phyloP scores from a whole-genome alignment of 805 yeast species.

The Yarrowia alimentaria region DNA sequence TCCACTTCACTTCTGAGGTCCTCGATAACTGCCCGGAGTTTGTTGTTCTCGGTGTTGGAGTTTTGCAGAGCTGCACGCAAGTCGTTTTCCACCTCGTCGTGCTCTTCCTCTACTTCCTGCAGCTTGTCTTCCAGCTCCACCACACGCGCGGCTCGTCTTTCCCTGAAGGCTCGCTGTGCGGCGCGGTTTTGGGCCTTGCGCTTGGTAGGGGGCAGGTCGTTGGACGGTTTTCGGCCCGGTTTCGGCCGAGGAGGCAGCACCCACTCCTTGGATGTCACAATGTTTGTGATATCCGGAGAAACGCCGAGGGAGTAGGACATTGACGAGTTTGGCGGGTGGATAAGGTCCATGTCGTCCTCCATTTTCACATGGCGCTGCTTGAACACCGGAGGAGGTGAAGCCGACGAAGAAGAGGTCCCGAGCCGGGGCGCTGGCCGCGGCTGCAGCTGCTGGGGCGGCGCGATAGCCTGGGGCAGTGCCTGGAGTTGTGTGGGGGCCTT shows the following conservation, averaged over 20 bases:
- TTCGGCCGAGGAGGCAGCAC: conserved; percentile 72
- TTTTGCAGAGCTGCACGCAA: conserved; percentile 14
- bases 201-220: conserved; percentile 9
- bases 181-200: conserved; percentile 21
- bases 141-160: conserved; percentile 26
- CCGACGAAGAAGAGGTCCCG: conserved; percentile 18
- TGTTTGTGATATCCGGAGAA: conserved; percentile 16
- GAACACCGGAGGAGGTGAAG: conserved; percentile 11
- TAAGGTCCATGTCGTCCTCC: conserved; percentile 17
- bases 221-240: conserved; percentile 47
- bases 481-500: too few relatives aligned
- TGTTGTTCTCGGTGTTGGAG: conserved; percentile 34
- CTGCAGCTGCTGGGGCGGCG: conserved; percentile 14
- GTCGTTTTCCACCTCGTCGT: conserved; percentile 11
- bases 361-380: conserved; percentile 17
- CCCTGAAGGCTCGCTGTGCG: conserved; percentile 22
- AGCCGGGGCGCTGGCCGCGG: conserved; percentile 18
- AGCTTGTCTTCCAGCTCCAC: conserved; percentile 3
- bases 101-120: conserved; percentile 5
- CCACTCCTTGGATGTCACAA: conserved; percentile 62
- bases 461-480: not conserved
- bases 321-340: conserved; percentile 16
- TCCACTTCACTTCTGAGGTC: conserved; percentile 16
- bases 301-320: conserved; percentile 21
- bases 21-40: conserved; percentile 34